Percentiles rank a stretch among this genome's conserved stretches.
phyloP scores from a whole-genome alignment of 495 filamentous ascomycete species.

The Penicillium cataractarum region DNA sequence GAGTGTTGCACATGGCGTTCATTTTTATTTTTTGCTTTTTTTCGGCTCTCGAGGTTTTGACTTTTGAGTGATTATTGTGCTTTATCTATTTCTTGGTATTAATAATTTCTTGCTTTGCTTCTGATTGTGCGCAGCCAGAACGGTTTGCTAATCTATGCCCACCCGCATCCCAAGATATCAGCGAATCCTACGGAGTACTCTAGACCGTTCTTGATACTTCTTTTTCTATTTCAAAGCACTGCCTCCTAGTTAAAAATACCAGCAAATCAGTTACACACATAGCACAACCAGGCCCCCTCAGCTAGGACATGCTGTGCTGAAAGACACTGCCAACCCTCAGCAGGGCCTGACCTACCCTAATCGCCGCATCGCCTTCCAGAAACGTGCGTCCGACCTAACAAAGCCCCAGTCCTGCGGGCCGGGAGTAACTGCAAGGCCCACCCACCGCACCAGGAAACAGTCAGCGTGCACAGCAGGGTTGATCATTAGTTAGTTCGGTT shows the following conservation, averaged over 20 bases:
- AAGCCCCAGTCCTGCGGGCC: constrained; percentile 1
- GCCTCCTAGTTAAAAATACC: neutral
- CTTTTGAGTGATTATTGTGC: constrained; percentile 1
- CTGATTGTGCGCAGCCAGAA: neutral
- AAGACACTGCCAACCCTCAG: neutral
- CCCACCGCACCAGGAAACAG: neutral
- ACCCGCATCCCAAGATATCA: neutral
- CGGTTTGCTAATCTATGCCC: neutral
- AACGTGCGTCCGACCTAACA: neutral
- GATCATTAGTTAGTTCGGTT: neutral
- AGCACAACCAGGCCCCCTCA: neutral
- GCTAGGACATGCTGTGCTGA: neutral
- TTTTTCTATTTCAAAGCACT: neutral
- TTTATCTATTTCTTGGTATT: constrained; percentile 13
- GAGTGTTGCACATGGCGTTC: constrained; percentile 33
- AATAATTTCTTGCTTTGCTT: neutral
- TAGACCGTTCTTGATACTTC: neutral
- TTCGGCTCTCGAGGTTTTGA: neutral
- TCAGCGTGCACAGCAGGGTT: constrained; percentile 3
- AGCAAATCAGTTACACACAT: neutral
- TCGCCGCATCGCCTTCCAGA: neutral
- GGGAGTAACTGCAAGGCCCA: constrained; percentile 3
- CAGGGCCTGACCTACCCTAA: neutral
- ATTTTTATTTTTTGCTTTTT: constrained; percentile 16
- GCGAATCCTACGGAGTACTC: neutral